These are phyloP conservation scores for Debaryomyces nepalensis DNA, from an alignment of 1,139 yeast genomes.

Conservation along the genomic window DNA sequence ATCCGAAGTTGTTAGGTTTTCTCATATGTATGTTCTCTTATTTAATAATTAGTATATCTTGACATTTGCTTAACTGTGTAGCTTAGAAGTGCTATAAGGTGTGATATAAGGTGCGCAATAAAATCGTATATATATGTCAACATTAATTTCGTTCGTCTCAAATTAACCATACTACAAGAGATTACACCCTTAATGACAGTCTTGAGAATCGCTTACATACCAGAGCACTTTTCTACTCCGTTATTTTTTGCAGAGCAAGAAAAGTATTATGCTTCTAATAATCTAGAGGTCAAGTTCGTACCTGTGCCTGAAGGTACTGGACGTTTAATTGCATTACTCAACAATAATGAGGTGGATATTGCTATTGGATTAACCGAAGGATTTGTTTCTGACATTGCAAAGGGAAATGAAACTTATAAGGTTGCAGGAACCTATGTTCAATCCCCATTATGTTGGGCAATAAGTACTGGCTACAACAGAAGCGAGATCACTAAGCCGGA, in stretches of 20 bases:
- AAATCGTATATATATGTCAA: background rate
- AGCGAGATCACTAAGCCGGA: conserved; percentile 52
- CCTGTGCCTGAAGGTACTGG: conserved; percentile 91
- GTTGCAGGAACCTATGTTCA: conserved; percentile 81
- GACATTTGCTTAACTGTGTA: background rate
- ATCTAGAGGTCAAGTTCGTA: conserved; percentile 61
- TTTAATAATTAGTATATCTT: conserved; percentile 3
- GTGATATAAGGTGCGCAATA: background rate
- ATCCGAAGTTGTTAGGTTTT: conserved; percentile 1
- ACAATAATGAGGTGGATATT: conserved; percentile 66
- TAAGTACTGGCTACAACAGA: conserved; percentile 73
- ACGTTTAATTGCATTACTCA: conserved; percentile 74
- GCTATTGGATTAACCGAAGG: conserved; percentile 94
- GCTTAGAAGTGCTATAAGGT: background rate
- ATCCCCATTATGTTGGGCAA: conserved; percentile 90
- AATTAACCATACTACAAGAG: background rate
- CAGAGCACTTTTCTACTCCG: conserved; percentile 92
- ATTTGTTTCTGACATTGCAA: conserved; percentile 79
- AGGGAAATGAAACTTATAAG: conserved; percentile 65
- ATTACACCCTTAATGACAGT: conserved; percentile 7
- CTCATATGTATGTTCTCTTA: background rate
- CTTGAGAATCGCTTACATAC: conserved; percentile 75
- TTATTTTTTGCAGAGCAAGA: conserved; percentile 69
- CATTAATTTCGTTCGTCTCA: no score
- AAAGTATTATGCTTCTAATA: conserved; percentile 54